phyloP scores from a whole-genome alignment of 805 yeast genomes.

The Myxozyma monticola region DNA sequence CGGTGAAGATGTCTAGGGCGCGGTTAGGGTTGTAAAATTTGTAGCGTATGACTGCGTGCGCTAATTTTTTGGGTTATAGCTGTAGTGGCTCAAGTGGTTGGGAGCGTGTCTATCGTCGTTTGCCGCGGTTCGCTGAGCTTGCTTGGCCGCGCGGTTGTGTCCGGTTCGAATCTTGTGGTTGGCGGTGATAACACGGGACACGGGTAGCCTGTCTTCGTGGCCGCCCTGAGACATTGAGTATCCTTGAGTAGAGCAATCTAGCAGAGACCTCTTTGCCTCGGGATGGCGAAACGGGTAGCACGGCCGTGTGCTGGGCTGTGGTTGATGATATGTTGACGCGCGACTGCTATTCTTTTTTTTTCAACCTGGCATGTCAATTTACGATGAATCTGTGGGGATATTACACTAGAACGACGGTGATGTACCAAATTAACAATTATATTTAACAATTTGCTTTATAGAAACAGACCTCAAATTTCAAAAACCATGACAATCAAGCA shows the following conservation, averaged over 20 bases:
- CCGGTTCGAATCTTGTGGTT: conserved; percentile 32
- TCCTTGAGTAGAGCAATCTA: conserved; percentile 31
- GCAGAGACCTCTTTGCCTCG: conserved; percentile 31
- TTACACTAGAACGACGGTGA: not conserved
- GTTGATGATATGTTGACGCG: conserved; percentile 13
- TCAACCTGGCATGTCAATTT: not conserved
- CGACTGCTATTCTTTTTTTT: conserved; percentile 11
- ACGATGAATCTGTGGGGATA: too few relatives aligned
- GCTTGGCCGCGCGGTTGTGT: conserved; percentile 13
- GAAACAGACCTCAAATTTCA: too few relatives aligned
- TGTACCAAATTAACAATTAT: not conserved
- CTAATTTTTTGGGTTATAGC: conserved; percentile 10
- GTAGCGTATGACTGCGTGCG: too few relatives aligned
- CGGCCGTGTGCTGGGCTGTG: conserved; percentile 19
- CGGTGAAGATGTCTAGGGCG: too few relatives aligned
- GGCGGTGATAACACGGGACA: conserved; percentile 15
- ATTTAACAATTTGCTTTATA: not conserved
- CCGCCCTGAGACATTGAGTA: conserved; percentile 24
- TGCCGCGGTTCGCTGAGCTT: conserved; percentile 9
- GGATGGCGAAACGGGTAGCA: conserved; percentile 31
- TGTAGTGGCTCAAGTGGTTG: conserved; percentile 27
- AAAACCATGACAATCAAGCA: too few relatives aligned
- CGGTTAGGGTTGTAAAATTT: too few relatives aligned
- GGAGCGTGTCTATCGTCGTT: conserved; percentile 10
- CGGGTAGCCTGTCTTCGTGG: conserved; percentile 23